Base-by-base conservation (phyloP, 1,139 yeast genomes). In the Hansenula sp. region DNA sequence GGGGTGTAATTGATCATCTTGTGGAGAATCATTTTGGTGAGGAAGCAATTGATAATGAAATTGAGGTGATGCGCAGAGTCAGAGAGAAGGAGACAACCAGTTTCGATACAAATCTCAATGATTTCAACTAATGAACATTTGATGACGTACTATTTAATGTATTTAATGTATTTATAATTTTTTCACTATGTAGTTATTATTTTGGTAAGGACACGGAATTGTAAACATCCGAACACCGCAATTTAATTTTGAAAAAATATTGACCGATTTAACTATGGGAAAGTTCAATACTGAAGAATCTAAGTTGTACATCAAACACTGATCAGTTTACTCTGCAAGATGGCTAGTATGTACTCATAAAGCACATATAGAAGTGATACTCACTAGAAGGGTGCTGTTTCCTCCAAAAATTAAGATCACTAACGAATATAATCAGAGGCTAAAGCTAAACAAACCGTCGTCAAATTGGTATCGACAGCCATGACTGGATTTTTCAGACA, bases 1-100 rank as follows among this genome's bases (percentile, higher is more conserved):
- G 97, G 96, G 89, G 87, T 0, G 96, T 89, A 0, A 72, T 92
- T 28, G 86, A 84, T 39, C 97, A 92, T 61, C 55, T 92, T 47
- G 86, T 84, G 1, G 64, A 71, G 16, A 73, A 77, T 42, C 94
- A 85, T 61, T 86, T 86, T 57, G 68, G 69, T 19, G 27, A 33
- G 26, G 39, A 41, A 22, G 37, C 41, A 2, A 6, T 34, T 4
- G 16, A 29, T n/a, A 32, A 19, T 6, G 36, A 33, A n/a, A 14
- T 6, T n/a, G 5, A 24, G 13, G 5, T n/a, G 13, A n/a, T 27
- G 13, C 5, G 12, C 13, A 11, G 14, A n/a, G 29, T n/a, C 6
- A 16, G 29, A n/a, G 17, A 13, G 5, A 27, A 5, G 7, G 29
- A 5, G 14, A 14, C 17, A 7, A 16, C 3, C 7, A 27, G 10